Evolutionary conservation across 768 basidiomycete genomes (phyloP), one percentile per base, ranked within the genome.

Genomic region (Suillus brevipes): DNA sequence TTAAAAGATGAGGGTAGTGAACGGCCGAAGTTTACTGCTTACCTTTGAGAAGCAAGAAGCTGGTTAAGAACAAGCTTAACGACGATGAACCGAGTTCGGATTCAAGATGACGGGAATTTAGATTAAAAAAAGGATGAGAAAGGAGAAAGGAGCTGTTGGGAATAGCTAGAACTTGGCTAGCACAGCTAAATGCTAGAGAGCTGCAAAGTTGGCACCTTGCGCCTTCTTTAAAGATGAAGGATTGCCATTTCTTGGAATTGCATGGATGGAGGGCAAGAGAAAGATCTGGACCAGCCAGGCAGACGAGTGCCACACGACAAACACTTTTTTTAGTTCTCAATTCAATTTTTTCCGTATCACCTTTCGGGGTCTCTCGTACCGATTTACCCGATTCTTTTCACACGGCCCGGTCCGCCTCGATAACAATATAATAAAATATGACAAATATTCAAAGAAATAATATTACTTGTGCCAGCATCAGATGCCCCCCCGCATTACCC

Each of bases 401-500:
- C 57, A 58, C 57, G 25, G 14, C 25, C 9, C 58, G 40, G 40
- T 58, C 56, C 56, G 52, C 52, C 31, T 18, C 28, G 18, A 31
- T 31, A 53, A 43, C 45, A 42, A 43, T 25, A 59, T 5, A 58
- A 45, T 43, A 34, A 34, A 53, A 53, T 25, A 53, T 28, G 4
- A 25, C 14, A 52, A 52, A 52, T 52, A 52, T 52, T 52, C 50
- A 14, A 28, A 34, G 8, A 53, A 53, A 50, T 47, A 53, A 53
- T 10, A 34, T 34, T 20, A n/a, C 20, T 8, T 36, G 34, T 36
- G 34, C 12, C 12, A n/a, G 20, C 55, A 37, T 56, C 55, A 55
- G 53, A 56, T 36, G 34, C 34, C 34, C 34, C 65, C 65, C 65
- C 65, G 43, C 65, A 66, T 42, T 53, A 20, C 65, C 65, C 65